These are phyloP conservation scores for Penicillium glabrum DNA, from an alignment of 2,329 filamentous ascomycete species.

Conservation along the genomic window DNA sequence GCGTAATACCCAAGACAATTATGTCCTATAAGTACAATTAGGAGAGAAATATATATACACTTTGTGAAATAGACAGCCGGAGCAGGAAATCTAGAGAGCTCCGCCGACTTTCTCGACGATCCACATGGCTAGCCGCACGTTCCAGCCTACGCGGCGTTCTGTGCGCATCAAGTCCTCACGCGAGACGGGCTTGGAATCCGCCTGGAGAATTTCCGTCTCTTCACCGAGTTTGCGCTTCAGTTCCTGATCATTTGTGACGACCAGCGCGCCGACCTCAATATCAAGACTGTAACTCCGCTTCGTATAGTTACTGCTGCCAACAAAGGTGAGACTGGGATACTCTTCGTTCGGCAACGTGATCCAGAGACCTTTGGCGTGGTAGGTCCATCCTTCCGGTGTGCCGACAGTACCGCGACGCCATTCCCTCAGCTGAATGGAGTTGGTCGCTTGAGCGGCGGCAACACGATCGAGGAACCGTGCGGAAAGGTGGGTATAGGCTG, in stretches of 20 bases:
- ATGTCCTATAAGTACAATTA: not conserved
- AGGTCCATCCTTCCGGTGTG: constrained; percentile 86
- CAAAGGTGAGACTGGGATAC: constrained; percentile 73
- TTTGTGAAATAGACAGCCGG: not conserved
- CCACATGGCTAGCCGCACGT: constrained; percentile 91
- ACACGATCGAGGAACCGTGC: constrained; percentile 73
- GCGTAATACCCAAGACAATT: not conserved
- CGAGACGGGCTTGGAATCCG: constrained; percentile 67
- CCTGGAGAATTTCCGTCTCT: constrained; percentile 78
- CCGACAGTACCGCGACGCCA: constrained; percentile 83
- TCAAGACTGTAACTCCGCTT: constrained; percentile 90
- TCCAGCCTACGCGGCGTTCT: constrained; percentile 80
- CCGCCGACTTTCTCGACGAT: constrained; percentile 83
- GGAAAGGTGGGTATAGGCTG: constrained; percentile 87
- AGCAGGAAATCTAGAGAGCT: constrained; percentile 60
- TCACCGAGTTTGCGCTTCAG: constrained; percentile 72
- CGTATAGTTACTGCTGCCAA: constrained; percentile 95
- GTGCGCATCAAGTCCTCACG: constrained; percentile 76
- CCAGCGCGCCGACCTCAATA: constrained; percentile 82
- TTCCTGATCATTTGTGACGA: constrained; percentile 74
- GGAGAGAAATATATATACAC: not conserved
- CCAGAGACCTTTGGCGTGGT: constrained; percentile 97
- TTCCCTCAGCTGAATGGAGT: constrained; percentile 73
- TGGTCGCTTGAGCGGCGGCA: constrained; percentile 50
- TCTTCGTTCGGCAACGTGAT: constrained; percentile 63